These are phyloP conservation scores for Papilionanthe hybrid DNA, from an alignment of 116 monocot genomes.

Conservation along the genomic window DNA sequence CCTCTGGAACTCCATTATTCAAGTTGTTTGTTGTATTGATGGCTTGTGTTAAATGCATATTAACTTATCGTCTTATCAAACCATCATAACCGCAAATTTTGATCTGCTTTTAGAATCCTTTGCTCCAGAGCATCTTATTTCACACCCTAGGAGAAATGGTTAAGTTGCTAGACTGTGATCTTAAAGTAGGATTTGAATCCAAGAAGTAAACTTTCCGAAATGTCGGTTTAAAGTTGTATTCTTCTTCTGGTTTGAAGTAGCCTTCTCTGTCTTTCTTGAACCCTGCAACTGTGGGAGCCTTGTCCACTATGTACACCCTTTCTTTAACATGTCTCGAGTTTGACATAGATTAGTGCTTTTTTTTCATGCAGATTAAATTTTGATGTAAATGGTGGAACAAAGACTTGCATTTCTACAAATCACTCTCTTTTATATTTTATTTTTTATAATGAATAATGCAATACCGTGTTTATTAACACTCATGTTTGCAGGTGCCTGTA, in stretches of 20 bases:
- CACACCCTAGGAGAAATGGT: neutral
- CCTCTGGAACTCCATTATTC: neutral
- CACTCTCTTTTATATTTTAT: neutral
- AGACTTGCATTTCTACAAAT: constrained; percentile 2
- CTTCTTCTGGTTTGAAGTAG: neutral
- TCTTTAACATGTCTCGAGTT: neutral
- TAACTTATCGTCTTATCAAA: neutral
- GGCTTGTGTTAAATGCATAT: neutral
- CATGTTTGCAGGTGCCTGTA: constrained; percentile 8
- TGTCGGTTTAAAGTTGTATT: neutral
- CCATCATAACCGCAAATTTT: neutral
- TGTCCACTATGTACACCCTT: neutral
- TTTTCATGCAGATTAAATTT: neutral
- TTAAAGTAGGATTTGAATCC: constrained; percentile 1
- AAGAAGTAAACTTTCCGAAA: neutral
- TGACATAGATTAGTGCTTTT: neutral
- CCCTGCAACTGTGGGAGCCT: neutral
- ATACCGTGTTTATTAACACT: neutral
- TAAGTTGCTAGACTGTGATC: neutral
- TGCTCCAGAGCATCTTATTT: neutral
- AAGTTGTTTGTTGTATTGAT: neutral
- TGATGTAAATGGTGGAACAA: neutral
- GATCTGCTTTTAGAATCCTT: neutral
- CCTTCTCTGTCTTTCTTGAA: neutral
- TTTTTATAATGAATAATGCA: neutral